Evolutionary conservation across 768 basidiomycete species (phyloP), one percentile per base, ranked within the genome.

Genomic region (Fistulinella prunicolor): DNA sequence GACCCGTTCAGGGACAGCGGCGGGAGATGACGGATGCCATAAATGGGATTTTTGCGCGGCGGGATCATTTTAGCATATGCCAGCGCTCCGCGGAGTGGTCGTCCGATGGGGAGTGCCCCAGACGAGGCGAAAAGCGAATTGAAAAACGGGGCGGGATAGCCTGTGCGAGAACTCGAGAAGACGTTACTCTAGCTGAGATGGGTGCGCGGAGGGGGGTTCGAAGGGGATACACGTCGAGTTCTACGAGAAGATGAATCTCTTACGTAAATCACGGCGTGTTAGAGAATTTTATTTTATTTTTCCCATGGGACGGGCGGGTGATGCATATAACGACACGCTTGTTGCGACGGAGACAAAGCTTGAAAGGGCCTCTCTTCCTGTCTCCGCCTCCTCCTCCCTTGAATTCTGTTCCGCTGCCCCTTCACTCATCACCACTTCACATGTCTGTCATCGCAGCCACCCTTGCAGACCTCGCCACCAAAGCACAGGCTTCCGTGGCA

Each of bases 361-460:
- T 21, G 35, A 46, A 29, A 44, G 39, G 38, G 49, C 13, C 40
- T 9, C 38, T 6, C 2, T 24, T 17, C 22, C 41, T 41, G 44
- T 38, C 50, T 29, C 44, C 38, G 28, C 32, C 32, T 34, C 32
- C 32, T 28, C 26, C 26, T 28, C 26, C 26, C 26, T 10, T 28
- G 26, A 28, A 43, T n/a, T n/a, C n/a, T 46, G 28, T 35, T 39
- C 41, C 42, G 39, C 47, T 39, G 12, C 53, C 45, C 34, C 42
- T 53, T 39, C 29, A 46, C 53, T 34, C 17, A 28, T 50, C 46
- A 51, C 54, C 40, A 13, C 43, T 53, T 63, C 63, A 56, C 48
- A 67, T 73, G 66, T 64, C 64, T 37, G 46, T 59, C 32, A 44
- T 67, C 30, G 41, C 64, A 8, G 28, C 57, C 26, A 54, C 63